Percentiles rank a stretch among this genome's conserved stretches.
Conservation (phyloP, 2,329 filamentous ascomycete species). For the Didymella sp. region DNA sequence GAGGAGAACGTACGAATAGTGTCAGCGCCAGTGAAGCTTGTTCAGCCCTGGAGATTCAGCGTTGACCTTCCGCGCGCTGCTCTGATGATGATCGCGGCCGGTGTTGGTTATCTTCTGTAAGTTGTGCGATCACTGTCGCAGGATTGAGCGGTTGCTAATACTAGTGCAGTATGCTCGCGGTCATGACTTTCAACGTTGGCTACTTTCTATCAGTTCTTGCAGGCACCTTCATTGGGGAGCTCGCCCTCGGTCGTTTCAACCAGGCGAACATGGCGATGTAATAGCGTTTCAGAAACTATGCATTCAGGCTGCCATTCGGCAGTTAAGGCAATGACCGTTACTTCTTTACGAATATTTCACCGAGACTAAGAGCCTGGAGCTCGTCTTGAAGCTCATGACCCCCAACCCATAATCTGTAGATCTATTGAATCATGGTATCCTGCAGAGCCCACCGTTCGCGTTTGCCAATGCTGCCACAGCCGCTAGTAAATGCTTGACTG, state of each 20-base stretch:
- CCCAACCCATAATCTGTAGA: background rate
- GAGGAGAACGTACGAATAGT: slow-evolving; percentile 83
- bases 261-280: slow-evolving; percentile 43
- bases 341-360: background rate
- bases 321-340: background rate
- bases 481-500: slow-evolving; percentile 33
- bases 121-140: slow-evolving; percentile 48
- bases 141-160: slow-evolving; percentile 25
- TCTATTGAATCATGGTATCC: background rate
- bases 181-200: slow-evolving; percentile 88
- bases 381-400: background rate
- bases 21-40: slow-evolving; percentile 60
- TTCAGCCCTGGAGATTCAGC: slow-evolving; percentile 79
- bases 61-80: slow-evolving; percentile 77
- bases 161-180: slow-evolving; percentile 77
- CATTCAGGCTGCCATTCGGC: background rate
- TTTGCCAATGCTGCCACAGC: slow-evolving; percentile 22
- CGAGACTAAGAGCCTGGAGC: slow-evolving; percentile 4
- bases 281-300: slow-evolving; percentile 1
- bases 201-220: slow-evolving; percentile 83
- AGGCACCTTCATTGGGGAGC: slow-evolving; percentile 83
- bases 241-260: slow-evolving; percentile 75
- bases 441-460: slow-evolving; percentile 2
- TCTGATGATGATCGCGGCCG: slow-evolving; percentile 75
- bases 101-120: slow-evolving; percentile 84